Evolutionary conservation across 257 asterid species (phyloP), one percentile per base, ranked within the genome.

Genomic region (Knoxia roxburghii): DNA sequence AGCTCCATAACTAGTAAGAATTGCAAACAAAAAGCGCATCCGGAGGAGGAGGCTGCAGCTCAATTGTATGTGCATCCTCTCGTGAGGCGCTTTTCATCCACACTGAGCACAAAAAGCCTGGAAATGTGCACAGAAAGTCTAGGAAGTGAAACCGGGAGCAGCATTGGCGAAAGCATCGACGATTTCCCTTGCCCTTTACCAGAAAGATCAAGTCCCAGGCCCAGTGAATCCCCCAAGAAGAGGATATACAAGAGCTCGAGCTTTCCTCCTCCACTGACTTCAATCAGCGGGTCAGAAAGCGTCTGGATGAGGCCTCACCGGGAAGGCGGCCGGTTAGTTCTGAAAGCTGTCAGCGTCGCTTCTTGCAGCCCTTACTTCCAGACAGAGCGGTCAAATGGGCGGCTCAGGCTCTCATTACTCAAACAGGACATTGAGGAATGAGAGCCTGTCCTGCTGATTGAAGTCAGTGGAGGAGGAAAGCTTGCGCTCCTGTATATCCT

Each of bases 231-330:
- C n/a, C n/a, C n/a, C n/a, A n/a, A 26, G 20, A 79, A 71, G 78
- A 85, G 77, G 69, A 20, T 32, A 0, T 78, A 71, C 29, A 68
- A 48, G 2, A 7, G 37, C 18, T 46, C 45, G 32, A 68, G 45
- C 40, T 90, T 82, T 51, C 97, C 97, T 14, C 99, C 96, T 21
- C 99, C 95, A 0, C 55, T 93, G 78, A 85, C 83, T 40, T 79
- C 95, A 21, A 82, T 87, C 24, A 76, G 83, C 23, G 84, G 91
- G 2, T 64, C 70, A 17, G 80, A 76, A 5, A 78, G 91, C 2
- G 79, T 87, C 11, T 80, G 66, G 26, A 79, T 92, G 9, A 73
- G 76, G 50, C 76, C 88, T 45, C 94, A 74, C 40, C 88, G 96
- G 0, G 96, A 90, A 46, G 89, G 80, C 2, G 97, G 96, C 2